Conservation (phyloP, 768 basidiomycete genomes). For the Podaxis pistillaris region DNA sequence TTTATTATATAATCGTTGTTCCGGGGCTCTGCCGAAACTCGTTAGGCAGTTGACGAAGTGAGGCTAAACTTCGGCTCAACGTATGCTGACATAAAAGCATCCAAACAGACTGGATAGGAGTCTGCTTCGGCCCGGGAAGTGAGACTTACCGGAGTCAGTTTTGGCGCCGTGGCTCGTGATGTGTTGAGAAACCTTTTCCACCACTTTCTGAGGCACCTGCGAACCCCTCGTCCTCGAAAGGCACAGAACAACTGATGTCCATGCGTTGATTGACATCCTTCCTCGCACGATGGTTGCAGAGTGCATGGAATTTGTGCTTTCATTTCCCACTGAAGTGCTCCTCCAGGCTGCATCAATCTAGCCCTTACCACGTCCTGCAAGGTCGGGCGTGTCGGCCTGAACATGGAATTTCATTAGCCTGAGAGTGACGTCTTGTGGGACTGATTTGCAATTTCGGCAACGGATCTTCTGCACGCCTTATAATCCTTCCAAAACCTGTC, state of each 20-base stretch:
- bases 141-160: too few species aligned
- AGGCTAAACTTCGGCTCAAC: too few species aligned
- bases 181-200: neutral
- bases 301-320: slow-evolving; percentile 6
- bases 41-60: too few species aligned
- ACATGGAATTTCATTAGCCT: neutral
- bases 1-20: too few species aligned
- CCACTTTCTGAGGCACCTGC: neutral
- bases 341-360: neutral
- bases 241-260: neutral
- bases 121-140: too few species aligned
- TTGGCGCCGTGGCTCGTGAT: too few species aligned
- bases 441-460: neutral
- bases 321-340: slow-evolving; percentile 6
- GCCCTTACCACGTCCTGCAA: too few species aligned
- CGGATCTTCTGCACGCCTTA: neutral
- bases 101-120: too few species aligned
- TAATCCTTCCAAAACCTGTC: neutral
- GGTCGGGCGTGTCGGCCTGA: too few species aligned
- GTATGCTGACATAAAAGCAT: too few species aligned
- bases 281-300: neutral
- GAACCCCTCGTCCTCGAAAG: neutral
- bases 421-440: neutral
- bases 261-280: neutral
- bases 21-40: too few species aligned